Conservation (phyloP, 73 alveolate genomes). For the Paraurostyla sp. region DNA sequence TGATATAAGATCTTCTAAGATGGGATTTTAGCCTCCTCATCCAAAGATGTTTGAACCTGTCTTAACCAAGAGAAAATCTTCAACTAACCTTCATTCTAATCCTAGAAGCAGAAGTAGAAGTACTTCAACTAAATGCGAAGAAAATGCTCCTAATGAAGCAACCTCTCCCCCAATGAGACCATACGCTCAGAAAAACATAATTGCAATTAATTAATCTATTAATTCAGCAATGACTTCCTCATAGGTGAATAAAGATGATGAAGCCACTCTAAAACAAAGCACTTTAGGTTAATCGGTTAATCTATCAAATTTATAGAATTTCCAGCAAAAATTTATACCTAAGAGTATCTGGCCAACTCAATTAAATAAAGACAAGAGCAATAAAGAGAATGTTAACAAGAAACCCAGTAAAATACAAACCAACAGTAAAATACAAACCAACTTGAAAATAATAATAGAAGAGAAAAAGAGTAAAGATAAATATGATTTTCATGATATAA, state of each 20-base stretch:
- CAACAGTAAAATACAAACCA: neutral
- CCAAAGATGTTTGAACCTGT: slow-evolving; percentile 33
- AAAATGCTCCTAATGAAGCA: neutral
- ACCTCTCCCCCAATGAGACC: no score
- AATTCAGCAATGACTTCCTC: no score
- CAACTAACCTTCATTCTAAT: no score
- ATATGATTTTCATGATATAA: neutral
- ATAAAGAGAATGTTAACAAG: neutral
- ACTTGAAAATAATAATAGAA: neutral
- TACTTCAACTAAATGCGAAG: neutral
- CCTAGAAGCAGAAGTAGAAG: neutral
- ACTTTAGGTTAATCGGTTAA: neutral
- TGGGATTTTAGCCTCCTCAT: slow-evolving; percentile 16
- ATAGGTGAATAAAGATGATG: slow-evolving; percentile 10
- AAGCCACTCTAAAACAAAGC: neutral
- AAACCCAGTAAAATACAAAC: no score
- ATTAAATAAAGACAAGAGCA: no score
- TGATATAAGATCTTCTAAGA: no score
- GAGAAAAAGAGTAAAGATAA: neutral
- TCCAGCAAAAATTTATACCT: slow-evolving; percentile 6
- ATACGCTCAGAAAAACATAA: no score
- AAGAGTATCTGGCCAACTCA: slow-evolving; percentile 30
- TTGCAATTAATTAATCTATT: no score
- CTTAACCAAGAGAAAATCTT: no score
- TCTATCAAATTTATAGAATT: neutral